phyloP scores from a whole-genome alignment of 2,329 filamentous ascomycete genomes.

The Incumbomyces lentus region DNA sequence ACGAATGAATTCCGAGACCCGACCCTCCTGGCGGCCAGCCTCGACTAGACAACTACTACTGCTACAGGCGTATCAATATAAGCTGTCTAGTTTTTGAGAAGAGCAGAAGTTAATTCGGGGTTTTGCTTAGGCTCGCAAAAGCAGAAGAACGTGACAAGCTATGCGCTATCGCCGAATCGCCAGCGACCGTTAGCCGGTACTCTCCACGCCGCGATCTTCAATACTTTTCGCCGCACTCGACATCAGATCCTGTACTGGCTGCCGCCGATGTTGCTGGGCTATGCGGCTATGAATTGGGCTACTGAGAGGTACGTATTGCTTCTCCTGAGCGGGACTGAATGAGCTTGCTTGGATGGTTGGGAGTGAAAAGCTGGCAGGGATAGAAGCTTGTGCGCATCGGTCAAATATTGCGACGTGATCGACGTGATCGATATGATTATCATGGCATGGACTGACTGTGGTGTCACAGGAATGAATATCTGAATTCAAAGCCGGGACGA shows the following conservation, averaged over 20 bases:
- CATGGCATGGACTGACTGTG: conserved; percentile 2
- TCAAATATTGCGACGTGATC: no score
- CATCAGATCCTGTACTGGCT: conserved; percentile 81
- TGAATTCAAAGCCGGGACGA: conserved; percentile 40
- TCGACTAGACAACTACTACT: no score
- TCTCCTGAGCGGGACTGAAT: conserved; percentile 8
- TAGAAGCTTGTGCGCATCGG: no score
- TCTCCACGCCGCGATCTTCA: conserved; percentile 79
- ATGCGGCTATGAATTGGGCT: conserved; percentile 83
- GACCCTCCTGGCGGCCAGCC: neutral
- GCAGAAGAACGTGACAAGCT: conserved; percentile 56
- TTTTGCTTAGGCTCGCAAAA: conserved; percentile 34
- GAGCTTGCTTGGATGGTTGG: neutral
- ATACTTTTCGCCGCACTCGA: conserved; percentile 79
- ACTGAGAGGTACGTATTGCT: conserved; percentile 61
- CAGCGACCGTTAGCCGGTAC: conserved; percentile 77
- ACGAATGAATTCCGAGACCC: neutral
- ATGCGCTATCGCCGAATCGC: conserved; percentile 74
- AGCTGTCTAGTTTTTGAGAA: no score
- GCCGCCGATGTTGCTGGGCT: conserved; percentile 66
- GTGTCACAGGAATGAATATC: conserved; percentile 36
- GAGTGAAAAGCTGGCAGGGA: neutral
- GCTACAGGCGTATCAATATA: no score
- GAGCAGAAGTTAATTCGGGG: no score
- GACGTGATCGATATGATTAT: no score